These are phyloP conservation scores for Melaleuca alternifolia DNA, from an alignment of 345 rosid genomes.

Conservation along the genomic window DNA sequence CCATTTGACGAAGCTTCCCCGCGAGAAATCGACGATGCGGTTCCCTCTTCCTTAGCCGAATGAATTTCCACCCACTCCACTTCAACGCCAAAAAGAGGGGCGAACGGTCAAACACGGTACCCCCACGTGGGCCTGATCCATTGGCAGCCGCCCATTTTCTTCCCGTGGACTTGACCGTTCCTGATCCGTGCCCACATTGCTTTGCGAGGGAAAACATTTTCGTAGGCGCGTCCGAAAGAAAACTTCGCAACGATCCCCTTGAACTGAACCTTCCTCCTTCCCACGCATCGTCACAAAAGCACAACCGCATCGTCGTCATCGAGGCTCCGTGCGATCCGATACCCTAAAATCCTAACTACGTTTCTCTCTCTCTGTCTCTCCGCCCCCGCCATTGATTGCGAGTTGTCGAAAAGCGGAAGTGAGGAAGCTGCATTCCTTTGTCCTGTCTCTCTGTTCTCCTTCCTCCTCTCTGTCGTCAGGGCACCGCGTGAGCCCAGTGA, in stretches of 20 bases:
- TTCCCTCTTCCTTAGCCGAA: neutral
- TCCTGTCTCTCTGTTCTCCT: neutral
- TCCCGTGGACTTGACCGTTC: neutral
- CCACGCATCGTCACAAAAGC: neutral
- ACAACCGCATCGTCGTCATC: neutral
- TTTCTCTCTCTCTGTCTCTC: neutral
- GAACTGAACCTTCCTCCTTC: neutral
- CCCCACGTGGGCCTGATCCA: neutral
- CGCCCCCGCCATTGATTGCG: neutral
- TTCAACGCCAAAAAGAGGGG: neutral
- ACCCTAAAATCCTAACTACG: neutral
- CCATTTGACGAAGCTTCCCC: neutral
- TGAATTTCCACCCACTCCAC: neutral
- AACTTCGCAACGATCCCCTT: neutral
- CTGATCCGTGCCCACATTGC: neutral
- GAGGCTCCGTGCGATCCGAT: neutral
- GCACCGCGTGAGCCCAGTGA: neutral
- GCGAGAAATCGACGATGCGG: neutral
- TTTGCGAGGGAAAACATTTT: neutral
- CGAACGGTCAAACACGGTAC: neutral
- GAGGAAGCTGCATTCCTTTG: neutral
- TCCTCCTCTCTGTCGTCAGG: neutral
- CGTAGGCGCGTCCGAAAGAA: neutral
- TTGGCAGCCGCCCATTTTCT: rapidly evolving
- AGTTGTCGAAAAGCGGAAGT: neutral